Evolutionary conservation across 2,329 filamentous ascomycete species (phyloP).

Genomic region (Rhynchosporium graminicola): DNA sequence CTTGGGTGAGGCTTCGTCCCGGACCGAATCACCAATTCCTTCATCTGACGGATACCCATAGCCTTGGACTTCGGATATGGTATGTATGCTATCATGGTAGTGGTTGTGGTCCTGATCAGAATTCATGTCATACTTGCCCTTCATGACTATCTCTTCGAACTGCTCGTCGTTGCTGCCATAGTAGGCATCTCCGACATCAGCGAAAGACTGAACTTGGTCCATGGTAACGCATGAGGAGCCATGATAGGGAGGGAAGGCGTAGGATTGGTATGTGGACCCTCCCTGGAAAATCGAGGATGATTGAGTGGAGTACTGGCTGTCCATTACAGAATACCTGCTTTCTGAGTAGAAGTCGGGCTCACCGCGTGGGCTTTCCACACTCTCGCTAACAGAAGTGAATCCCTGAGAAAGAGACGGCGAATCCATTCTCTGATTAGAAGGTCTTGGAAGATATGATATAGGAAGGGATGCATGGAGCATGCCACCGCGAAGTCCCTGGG

Average conservation of each 20-base stretch:
- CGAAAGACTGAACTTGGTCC: slow-evolving; percentile 35
- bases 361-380: slow-evolving; percentile 29
- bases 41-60: slow-evolving; percentile 29
- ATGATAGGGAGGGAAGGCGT: slow-evolving; percentile 8
- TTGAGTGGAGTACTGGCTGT: slow-evolving; percentile 5
- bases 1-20: slow-evolving; percentile 30
- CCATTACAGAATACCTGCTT: slow-evolving; percentile 23
- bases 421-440: slow-evolving; percentile 21
- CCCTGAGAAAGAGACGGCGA: slow-evolving; percentile 37
- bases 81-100: slow-evolving; percentile 7
- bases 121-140: slow-evolving; percentile 24
- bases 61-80: not conserved
- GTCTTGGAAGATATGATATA: slow-evolving; percentile 27
- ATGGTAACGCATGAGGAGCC: slow-evolving; percentile 31
- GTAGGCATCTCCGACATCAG: slow-evolving; percentile 31
- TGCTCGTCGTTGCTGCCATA: slow-evolving; percentile 27
- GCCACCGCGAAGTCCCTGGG: not conserved
- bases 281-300: not conserved
- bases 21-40: slow-evolving; percentile 34
- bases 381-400: slow-evolving; percentile 25
- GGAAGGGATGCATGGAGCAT: slow-evolving; percentile 8
- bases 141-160: slow-evolving; percentile 26
- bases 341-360: slow-evolving; percentile 30
- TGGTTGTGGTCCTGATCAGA: slow-evolving; percentile 15
- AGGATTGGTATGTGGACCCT: slow-evolving; percentile 7